Percentiles rank a stretch among this genome's conserved stretches.
These are phyloP conservation scores for Blastobotrys terrestris DNA, from an alignment of 805 yeast genomes.

Conservation along the genomic window DNA sequence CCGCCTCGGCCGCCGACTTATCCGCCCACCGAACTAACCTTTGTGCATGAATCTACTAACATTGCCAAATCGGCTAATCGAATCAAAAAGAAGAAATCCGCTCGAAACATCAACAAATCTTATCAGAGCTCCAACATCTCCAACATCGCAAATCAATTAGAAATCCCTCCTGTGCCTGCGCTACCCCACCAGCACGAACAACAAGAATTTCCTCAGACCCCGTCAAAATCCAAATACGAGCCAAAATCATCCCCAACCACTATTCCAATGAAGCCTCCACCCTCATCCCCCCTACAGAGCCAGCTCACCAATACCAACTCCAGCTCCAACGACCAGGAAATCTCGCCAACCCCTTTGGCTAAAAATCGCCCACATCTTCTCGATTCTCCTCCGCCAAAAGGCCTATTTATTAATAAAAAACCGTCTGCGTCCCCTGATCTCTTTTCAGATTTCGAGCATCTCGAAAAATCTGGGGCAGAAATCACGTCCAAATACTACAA, in stretches of 20 bases:
- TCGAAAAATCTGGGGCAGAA: neutral
- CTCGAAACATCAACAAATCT: neutral
- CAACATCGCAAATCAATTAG: neutral
- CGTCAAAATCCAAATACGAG: neutral
- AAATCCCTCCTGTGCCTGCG: neutral
- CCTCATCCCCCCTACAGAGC: neutral
- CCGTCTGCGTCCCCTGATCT: neutral
- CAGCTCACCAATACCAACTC: neutral
- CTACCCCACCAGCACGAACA: neutral
- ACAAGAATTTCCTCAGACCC: neutral
- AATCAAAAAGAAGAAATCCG: constrained; percentile 1
- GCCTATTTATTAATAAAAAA: neutral
- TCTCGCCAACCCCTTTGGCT: neutral
- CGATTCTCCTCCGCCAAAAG: neutral
- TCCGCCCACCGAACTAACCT: neutral
- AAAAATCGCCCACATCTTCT: neutral
- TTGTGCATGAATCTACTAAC: constrained; percentile 1
- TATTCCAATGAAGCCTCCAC: neutral
- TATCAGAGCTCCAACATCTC: neutral
- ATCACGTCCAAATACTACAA: neutral
- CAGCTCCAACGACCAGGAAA: neutral
- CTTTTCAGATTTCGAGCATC: neutral
- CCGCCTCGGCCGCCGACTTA: constrained; percentile 1
- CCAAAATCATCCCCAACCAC: neutral
- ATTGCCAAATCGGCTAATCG: neutral